phyloP scores from a whole-genome alignment of 306 rosid genomes.

The Begonia loranthoides region DNA sequence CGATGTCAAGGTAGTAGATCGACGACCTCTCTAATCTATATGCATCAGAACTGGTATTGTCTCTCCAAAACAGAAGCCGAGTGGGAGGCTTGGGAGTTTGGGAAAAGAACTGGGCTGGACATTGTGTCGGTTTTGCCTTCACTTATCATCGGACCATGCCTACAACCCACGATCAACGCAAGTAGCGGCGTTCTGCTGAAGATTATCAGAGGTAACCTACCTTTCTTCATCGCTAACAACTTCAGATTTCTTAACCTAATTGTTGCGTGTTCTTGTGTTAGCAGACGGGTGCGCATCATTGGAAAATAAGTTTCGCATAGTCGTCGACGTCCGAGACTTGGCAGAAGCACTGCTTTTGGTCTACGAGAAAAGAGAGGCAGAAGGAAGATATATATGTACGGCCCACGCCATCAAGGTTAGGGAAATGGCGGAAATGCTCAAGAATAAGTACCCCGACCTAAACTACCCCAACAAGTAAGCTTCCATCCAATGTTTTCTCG shows the following conservation, averaged over 20 bases:
- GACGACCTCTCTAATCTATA: background rate
- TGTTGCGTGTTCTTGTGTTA: background rate
- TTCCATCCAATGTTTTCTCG: no score
- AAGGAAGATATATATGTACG: slow-evolving; percentile 57
- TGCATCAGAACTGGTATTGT: slow-evolving; percentile 59
- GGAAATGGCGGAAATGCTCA: slow-evolving; percentile 44
- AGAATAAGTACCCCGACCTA: slow-evolving; percentile 35
- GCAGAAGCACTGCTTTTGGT: slow-evolving; percentile 47
- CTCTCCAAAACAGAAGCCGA: slow-evolving; percentile 74
- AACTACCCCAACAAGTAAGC: slow-evolving; percentile 35
- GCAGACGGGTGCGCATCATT: slow-evolving; percentile 35
- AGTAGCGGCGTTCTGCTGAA: slow-evolving; percentile 40
- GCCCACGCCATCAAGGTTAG: slow-evolving; percentile 16
- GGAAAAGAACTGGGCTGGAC: slow-evolving; percentile 29
- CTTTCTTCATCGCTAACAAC: background rate
- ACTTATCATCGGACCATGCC: slow-evolving; percentile 37
- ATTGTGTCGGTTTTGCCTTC: slow-evolving; percentile 47
- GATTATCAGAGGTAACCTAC: slow-evolving; percentile 32
- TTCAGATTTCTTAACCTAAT: background rate
- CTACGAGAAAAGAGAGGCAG: slow-evolving; percentile 55
- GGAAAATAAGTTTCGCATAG: slow-evolving; percentile 28
- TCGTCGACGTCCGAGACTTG: slow-evolving; percentile 55
- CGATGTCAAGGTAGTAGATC: background rate
- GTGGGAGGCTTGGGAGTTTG: slow-evolving; percentile 44
- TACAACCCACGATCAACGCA: slow-evolving; percentile 46